phyloP scores from a whole-genome alignment of 2,329 filamentous ascomycete species.

The Exophiala mesophila region DNA sequence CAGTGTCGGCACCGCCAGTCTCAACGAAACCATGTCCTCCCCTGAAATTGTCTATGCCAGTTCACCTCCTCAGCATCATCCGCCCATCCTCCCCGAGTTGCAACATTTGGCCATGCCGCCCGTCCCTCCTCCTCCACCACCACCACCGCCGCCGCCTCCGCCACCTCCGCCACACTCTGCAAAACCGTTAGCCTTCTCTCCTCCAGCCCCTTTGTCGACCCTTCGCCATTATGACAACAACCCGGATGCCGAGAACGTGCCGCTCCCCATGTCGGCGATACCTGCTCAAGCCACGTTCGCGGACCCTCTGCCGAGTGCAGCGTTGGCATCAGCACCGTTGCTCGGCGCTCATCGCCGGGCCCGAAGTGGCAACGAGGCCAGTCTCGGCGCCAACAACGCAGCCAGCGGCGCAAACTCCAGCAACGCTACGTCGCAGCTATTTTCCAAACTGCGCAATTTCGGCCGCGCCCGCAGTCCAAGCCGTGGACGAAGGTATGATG shows the following conservation, averaged over 20 bases:
- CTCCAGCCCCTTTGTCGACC: slow-evolving; percentile 28
- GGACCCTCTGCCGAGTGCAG: slow-evolving; percentile 28
- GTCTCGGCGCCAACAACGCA: neutral
- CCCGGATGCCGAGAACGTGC: slow-evolving; percentile 21
- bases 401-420: neutral
- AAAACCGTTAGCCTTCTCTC: slow-evolving; percentile 27
- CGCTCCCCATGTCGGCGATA: slow-evolving; percentile 32
- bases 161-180: slow-evolving; percentile 6
- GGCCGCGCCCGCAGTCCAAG: slow-evolving; percentile 57
- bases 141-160: slow-evolving; percentile 23
- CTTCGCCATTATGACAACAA: too few species aligned
- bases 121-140: slow-evolving; percentile 45
- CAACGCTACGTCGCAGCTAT: slow-evolving; percentile 38
- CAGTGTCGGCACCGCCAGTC: slow-evolving; percentile 9
- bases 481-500: slow-evolving; percentile 45
- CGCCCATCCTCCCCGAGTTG: slow-evolving; percentile 55
- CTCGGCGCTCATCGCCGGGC: slow-evolving; percentile 46
- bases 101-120: slow-evolving; percentile 56
- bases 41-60: slow-evolving; percentile 14
- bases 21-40: slow-evolving; percentile 2
- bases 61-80: slow-evolving; percentile 26
- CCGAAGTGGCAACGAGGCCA: slow-evolving; percentile 50
- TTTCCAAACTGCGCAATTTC: slow-evolving; percentile 49
- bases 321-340: slow-evolving; percentile 30
- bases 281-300: slow-evolving; percentile 24